These are phyloP conservation scores for Russula emetica DNA, from an alignment of 768 basidiomycete genomes.

Conservation along the genomic window DNA sequence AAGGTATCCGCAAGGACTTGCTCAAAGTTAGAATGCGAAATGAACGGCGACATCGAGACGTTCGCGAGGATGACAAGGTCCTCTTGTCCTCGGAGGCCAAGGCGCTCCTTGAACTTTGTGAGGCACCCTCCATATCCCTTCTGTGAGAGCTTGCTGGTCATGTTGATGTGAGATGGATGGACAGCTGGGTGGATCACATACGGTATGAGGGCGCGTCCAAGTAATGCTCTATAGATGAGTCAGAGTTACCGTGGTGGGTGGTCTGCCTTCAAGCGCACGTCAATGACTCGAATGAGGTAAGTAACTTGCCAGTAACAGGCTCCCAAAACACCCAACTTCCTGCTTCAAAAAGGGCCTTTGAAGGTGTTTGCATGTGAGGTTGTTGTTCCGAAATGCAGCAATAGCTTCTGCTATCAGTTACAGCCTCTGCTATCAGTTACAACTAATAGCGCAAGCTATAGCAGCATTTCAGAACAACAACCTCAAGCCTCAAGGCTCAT, in stretches of 20 bases:
- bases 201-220: no score
- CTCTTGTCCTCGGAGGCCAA: constrained; percentile 34
- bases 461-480: no score
- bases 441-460: no score
- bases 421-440: no score
- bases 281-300: not conserved
- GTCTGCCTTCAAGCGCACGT: not conserved
- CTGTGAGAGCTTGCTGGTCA: constrained; percentile 36
- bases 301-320: not conserved
- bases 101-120: constrained; percentile 37
- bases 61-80: constrained; percentile 39
- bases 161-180: constrained; percentile 24
- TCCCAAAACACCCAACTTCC: not conserved
- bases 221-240: not conserved
- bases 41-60: constrained; percentile 43
- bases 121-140: constrained; percentile 37
- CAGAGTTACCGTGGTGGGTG: not conserved
- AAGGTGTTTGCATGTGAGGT: no score
- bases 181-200: no score
- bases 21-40: constrained; percentile 30
- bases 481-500: no score
- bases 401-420: no score
- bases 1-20: constrained; percentile 36
- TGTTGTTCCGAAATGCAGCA: no score
- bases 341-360: no score